Conservation (phyloP, 2,329 filamentous ascomycete genomes). For the Knufia fluminis region DNA sequence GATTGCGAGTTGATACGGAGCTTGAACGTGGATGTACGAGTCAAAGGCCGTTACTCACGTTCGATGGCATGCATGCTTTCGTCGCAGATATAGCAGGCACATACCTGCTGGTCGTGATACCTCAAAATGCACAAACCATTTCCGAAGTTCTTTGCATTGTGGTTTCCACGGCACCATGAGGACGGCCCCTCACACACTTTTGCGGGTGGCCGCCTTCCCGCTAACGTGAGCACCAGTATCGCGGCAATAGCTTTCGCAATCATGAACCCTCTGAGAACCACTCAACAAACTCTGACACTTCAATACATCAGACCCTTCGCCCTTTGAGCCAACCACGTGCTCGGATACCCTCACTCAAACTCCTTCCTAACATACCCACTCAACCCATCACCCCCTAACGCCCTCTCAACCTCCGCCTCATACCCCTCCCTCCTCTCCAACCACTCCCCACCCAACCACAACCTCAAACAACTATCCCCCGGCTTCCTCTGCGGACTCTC, state of each 20-base stretch:
- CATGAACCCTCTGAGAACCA: too few species aligned
- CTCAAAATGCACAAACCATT: slow-evolving; percentile 8
- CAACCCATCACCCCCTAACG: slow-evolving; percentile 37
- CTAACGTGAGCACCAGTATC: too few species aligned
- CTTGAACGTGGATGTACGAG: too few species aligned
- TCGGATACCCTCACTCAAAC: slow-evolving; percentile 5
- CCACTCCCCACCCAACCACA: slow-evolving; percentile 34
- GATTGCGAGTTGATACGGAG: background rate
- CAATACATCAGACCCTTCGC: too few species aligned
- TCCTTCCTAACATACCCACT: slow-evolving; percentile 30
- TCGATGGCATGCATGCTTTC: background rate
- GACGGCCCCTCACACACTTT: background rate
- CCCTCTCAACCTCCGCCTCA: slow-evolving; percentile 32
- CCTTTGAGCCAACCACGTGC: too few species aligned
- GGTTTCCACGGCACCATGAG: background rate
- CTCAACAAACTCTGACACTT: too few species aligned
- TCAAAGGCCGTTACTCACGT: too few species aligned
- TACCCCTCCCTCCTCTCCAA: slow-evolving; percentile 37
- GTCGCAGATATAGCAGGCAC: background rate
- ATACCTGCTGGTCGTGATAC: background rate
- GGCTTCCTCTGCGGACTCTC: slow-evolving; percentile 42
- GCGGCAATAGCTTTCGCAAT: too few species aligned
- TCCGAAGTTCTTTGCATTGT: background rate
- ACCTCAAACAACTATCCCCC: slow-evolving; percentile 38
- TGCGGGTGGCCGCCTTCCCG: too few species aligned